Evolutionary conservation across 257 asterid species (phyloP).

Genomic region (Oldenlandia corymbosa): DNA sequence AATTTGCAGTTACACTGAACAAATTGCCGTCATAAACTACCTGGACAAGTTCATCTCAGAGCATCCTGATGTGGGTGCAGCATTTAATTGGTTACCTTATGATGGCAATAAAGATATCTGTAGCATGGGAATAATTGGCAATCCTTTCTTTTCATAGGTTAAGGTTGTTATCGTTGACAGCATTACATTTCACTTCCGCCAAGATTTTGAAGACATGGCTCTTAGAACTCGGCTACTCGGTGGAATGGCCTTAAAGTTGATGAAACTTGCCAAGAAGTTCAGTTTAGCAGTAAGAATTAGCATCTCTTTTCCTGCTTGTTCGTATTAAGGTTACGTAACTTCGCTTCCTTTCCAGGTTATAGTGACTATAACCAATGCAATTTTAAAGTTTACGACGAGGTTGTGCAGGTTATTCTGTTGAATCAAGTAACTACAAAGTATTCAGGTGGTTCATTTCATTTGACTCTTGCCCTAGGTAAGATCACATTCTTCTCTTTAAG

Average conservation of each 20-base stretch:
- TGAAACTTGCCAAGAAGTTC: conserved; percentile 80
- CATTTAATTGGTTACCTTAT: conserved; percentile 8
- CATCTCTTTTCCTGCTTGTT: neutral
- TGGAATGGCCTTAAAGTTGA: conserved; percentile 78
- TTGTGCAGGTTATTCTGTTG: conserved; percentile 67
- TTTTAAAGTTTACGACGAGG: conserved; percentile 4
- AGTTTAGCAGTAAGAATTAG: conserved; percentile 66
- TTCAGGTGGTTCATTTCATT: conserved; percentile 71
- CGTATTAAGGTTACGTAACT: neutral
- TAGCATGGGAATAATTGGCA: neutral
- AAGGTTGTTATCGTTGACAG: conserved; percentile 80
- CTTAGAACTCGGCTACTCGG: conserved; percentile 83
- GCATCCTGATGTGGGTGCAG: conserved; percentile 75
- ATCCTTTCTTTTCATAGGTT: conserved; percentile 44
- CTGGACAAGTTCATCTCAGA: conserved; percentile 75
- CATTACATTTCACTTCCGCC: conserved; percentile 94
- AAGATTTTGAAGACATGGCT: conserved; percentile 93
- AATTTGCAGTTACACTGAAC: conserved; percentile 82
- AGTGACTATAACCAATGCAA: neutral
- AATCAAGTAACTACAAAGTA: conserved; percentile 91
- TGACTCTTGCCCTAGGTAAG: conserved; percentile 92
- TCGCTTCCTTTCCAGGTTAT: neutral
- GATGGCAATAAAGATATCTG: neutral
- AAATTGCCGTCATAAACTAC: conserved; percentile 77
- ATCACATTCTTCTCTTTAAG: neutral